phyloP scores from a whole-genome alignment of 2,329 filamentous ascomycete species.

The Emergomyces orientalis region DNA sequence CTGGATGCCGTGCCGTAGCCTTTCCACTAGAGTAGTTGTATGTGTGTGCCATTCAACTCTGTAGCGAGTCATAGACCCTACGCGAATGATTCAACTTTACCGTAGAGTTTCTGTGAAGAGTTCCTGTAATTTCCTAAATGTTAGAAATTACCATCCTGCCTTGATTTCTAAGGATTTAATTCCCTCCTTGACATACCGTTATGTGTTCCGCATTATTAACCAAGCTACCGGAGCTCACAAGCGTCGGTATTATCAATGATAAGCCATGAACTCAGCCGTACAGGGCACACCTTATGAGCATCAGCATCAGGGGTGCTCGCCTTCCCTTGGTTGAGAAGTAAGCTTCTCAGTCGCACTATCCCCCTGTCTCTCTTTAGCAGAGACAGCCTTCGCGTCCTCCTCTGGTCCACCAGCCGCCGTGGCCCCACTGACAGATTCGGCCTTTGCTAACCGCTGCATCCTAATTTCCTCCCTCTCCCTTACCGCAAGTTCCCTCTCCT shows the following conservation, averaged over 20 bases:
- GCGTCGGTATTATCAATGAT: background rate
- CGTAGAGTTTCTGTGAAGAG: background rate
- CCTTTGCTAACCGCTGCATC: background rate
- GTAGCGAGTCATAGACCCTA: background rate
- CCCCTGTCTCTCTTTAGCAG: background rate
- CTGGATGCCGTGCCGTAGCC: background rate
- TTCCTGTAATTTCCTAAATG: background rate
- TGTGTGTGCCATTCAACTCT: background rate
- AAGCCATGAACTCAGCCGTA: background rate
- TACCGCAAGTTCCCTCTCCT: slow-evolving; percentile 29
- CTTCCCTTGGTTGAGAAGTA: background rate
- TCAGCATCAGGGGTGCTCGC: background rate
- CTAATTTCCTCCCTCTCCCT: slow-evolving; percentile 21
- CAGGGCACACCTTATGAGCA: background rate
- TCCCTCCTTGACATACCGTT: background rate
- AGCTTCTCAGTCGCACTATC: background rate
- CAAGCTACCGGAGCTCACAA: background rate
- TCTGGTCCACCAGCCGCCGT: background rate
- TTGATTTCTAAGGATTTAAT: background rate
- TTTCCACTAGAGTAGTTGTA: no score
- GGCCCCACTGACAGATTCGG: background rate
- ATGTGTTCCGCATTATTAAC: background rate
- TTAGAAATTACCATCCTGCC: background rate
- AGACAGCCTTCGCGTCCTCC: background rate
- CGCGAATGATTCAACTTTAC: background rate